Percentiles rank a stretch among this genome's conserved stretches.
These are phyloP conservation scores for Backusella macrospora DNA, from an alignment of 192 early-diverging fungal genomes.

Conservation along the genomic window DNA sequence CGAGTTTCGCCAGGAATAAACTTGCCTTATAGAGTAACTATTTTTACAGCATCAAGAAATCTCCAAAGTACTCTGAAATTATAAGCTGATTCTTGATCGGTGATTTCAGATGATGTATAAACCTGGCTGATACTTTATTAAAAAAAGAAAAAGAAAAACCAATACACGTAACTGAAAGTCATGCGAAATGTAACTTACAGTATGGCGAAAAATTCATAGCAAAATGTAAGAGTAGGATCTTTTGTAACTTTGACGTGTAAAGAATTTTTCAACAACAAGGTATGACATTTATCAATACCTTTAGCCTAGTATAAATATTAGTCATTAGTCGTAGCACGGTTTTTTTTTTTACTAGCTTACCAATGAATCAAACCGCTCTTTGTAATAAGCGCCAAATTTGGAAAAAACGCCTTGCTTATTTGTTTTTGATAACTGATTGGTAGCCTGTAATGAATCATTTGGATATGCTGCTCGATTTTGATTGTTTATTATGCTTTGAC, in stretches of 20 bases:
- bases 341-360: background rate
- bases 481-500: constrained; percentile 1
- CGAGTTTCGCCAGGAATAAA: constrained; percentile 22
- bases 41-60: background rate
- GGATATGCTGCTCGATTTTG: constrained; percentile 14
- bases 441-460: background rate
- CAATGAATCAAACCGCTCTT: background rate
- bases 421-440: background rate
- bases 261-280: background rate
- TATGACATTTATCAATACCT: background rate
- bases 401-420: constrained; percentile 10
- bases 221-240: background rate
- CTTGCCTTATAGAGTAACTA: background rate
- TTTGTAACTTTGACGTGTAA: constrained; percentile 4
- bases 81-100: background rate
- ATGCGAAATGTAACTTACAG: background rate
- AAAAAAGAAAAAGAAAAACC: background rate
- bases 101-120: background rate
- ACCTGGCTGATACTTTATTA: background rate
- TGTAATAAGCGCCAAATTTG: background rate
- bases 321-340: background rate
- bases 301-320: background rate
- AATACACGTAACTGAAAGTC: background rate
- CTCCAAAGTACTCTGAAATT: background rate
- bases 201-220: background rate